A percentile compares a stretch with the other conserved stretches of the same genome.
Evolutionary conservation across 1,139 yeast species (phyloP).

Genomic region (Kurtzmaniella natalensis): DNA sequence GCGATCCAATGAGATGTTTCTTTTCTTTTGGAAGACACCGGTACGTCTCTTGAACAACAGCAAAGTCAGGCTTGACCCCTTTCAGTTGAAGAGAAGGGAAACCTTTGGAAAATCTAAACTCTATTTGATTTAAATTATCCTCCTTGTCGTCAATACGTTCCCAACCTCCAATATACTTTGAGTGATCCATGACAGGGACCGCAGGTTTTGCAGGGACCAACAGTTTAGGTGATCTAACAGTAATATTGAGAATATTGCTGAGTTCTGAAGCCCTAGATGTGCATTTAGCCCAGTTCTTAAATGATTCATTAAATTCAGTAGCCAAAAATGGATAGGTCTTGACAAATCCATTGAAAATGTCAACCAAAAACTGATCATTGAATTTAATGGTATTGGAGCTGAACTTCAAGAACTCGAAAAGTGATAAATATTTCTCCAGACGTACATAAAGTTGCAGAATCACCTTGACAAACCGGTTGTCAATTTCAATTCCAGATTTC

Average conservation of each 20-base stretch:
- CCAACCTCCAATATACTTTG: conserved; percentile 18
- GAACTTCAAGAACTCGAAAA: conserved; percentile 21
- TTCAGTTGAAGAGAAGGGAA: conserved; percentile 27
- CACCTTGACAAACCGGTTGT: conserved; percentile 15
- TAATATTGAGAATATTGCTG: too few relatives aligned
- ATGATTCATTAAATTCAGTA: conserved; percentile 17
- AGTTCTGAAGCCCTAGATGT: background rate
- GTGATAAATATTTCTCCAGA: conserved; percentile 23
- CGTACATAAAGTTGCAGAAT: conserved; percentile 21
- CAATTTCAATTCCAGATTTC: conserved; percentile 17
- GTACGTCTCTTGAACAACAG: conserved; percentile 29
- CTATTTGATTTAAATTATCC: conserved; percentile 20
- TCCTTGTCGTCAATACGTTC: conserved; percentile 9
- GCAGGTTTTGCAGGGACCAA: conserved; percentile 1
- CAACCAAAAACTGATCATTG: conserved; percentile 19
- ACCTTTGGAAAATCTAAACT: conserved; percentile 32
- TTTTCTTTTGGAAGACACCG: conserved; percentile 14
- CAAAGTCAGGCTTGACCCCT: conserved; percentile 36
- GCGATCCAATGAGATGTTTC: conserved; percentile 6
- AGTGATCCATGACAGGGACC: conserved; percentile 7
- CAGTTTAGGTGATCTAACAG: background rate
- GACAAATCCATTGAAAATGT: conserved; percentile 28
- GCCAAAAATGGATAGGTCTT: conserved; percentile 33
- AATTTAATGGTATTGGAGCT: conserved; percentile 16
- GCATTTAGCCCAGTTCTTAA: conserved; percentile 21